Base-by-base conservation (phyloP, 2,329 filamentous ascomycete species). In the Coleophoma crateriformis region DNA sequence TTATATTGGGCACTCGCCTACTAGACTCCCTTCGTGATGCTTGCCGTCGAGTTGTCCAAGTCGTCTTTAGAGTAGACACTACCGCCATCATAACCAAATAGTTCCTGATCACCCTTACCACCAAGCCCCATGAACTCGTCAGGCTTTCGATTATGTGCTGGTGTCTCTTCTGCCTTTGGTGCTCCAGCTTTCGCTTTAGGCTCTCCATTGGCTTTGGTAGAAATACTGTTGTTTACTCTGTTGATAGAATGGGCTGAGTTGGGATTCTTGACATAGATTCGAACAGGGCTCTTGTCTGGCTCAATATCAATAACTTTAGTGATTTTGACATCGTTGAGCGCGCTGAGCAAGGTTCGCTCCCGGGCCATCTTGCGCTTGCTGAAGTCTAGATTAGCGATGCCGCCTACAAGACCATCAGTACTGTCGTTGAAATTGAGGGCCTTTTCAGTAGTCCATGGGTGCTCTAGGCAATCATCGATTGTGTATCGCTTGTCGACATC, bases 401-500 rank as follows among this genome's bases (percentile, higher is more conserved):
- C 90, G n/a, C 88, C 88, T 0, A 94, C 91, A 19, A 99, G 77
- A 6, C 92, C 91, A 62, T 95, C 90, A 14, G 91, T 96, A 69
- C 90, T 96, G 70, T 96, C 92, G 53, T 84, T 84, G 32, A 85
- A 75, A 52, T 77, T 83, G 34, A 80, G 72, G 13, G 66, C 55
- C 38, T 71, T 78, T 54, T 82, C 77, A 0, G 82, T 90, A 48
- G 90, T 81, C 94, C 94, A 99, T 0, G 92, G 90, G 64, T 99
- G 94, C 57, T 87, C 75, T 10, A 99, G 77, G 63, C 94, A 97
- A 61, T 95, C 83, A 56, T 97, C 91, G 52, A 99, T 83, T 0
- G 88, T 92, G 67, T 87, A 92, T 45, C 94, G 84, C 66, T 85
- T 81, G 27, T 89, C 82, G 2, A 90, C 85, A 56, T 96, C 85